phyloP scores from a whole-genome alignment of 441 rosid genomes.

The Pelargonium cotyledonis region DNA sequence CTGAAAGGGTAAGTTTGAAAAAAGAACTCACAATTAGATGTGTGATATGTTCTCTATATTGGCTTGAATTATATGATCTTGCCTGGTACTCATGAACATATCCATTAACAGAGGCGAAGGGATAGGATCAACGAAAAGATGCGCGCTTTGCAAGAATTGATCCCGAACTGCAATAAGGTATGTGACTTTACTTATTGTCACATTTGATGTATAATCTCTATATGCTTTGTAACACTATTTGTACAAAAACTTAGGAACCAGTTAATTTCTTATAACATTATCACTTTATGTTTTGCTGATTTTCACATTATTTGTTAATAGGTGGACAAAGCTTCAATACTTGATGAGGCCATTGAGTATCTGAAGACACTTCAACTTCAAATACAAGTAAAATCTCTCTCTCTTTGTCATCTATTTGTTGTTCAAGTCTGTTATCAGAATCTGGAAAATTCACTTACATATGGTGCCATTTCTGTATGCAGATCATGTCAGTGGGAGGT shows the following conservation, averaged over 20 bases:
- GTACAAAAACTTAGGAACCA: too few relatives aligned
- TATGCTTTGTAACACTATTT: background rate
- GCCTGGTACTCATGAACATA: conserved; percentile 16
- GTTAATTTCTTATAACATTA: conserved; percentile 7
- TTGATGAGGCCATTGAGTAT: conserved; percentile 71
- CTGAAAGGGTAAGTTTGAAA: conserved; percentile 63
- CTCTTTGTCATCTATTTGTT: background rate
- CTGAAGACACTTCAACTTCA: conserved; percentile 67
- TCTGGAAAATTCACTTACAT: conserved; percentile 12
- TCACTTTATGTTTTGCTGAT: conserved; percentile 22
- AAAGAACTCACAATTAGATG: background rate
- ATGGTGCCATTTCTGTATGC: conserved; percentile 21
- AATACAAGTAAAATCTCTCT: conserved; percentile 47
- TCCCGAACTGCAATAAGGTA: conserved; percentile 91
- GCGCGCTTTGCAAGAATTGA: conserved; percentile 86
- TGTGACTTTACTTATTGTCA: conserved; percentile 3
- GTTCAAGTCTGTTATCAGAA: background rate
- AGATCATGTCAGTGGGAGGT: conserved; percentile 90
- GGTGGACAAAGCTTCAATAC: conserved; percentile 87
- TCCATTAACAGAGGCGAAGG: conserved; percentile 58
- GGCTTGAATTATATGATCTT: conserved; percentile 7
- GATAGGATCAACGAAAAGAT: conserved; percentile 91
- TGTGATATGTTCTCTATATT: conserved; percentile 5
- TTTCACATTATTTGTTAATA: conserved; percentile 20
- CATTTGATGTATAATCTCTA: conserved; percentile 13